phyloP scores from a whole-genome alignment of 1,139 yeast species.

The Maudiozyma humilis region DNA sequence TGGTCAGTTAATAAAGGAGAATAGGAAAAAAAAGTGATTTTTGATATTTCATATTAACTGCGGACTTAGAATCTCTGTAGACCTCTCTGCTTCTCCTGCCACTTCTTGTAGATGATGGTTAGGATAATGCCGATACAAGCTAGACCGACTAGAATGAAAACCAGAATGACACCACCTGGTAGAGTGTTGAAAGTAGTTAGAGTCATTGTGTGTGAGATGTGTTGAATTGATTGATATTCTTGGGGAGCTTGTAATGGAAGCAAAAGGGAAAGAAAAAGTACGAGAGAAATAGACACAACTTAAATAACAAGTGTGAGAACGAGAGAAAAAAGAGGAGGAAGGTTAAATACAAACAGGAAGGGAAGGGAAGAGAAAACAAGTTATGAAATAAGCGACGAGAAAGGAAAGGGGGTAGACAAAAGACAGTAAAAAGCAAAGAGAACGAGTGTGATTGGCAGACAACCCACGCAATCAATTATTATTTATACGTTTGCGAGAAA shows the following conservation, averaged over 20 bases:
- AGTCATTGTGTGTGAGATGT: constrained; percentile 3
- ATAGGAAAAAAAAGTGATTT: background rate
- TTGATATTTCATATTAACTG: background rate
- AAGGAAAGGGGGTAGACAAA: background rate
- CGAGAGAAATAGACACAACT: background rate
- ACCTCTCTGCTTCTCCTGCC: constrained; percentile 34
- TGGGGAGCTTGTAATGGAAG: background rate
- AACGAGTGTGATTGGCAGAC: background rate
- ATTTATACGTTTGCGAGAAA: constrained; percentile 2
- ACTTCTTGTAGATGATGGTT: constrained; percentile 29
- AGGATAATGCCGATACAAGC: constrained; percentile 35
- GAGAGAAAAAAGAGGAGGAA: background rate
- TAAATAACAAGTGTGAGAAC: background rate
- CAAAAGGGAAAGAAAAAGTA: background rate
- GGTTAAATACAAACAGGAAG: background rate
- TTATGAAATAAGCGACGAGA: background rate
- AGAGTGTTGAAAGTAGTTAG: constrained; percentile 18
- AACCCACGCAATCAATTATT: constrained; percentile 2
- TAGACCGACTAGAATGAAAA: constrained; percentile 40
- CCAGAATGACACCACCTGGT: constrained; percentile 49
- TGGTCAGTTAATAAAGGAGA: constrained; percentile 1
- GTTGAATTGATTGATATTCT: constrained; percentile 6
- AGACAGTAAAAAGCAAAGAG: background rate
- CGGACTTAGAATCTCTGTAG: constrained; percentile 34
- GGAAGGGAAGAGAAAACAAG: background rate